Base-by-base conservation (phyloP, 1,139 yeast genomes). In the Yamadazyma dendronema region DNA sequence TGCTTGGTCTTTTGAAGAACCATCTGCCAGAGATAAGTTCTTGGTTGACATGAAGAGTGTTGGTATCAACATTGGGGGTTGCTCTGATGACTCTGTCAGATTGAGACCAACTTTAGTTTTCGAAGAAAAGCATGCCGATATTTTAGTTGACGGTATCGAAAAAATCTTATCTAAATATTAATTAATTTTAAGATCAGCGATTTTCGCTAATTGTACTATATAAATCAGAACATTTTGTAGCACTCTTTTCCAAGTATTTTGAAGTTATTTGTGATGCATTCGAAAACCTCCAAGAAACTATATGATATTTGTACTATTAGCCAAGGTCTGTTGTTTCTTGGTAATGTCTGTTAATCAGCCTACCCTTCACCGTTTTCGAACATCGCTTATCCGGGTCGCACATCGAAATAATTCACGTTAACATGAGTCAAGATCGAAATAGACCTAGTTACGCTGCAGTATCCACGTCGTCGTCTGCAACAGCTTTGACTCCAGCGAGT, bases 31-130 rank as follows among this genome's bases (percentile, higher is more conserved):
- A 66, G 77, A 79, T 50, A 56, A 64, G 36, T 64, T 82, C 40
- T 64, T 82, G 47, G 49, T 56, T 44, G 67, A 59, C 14, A 61
- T 77, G 62, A 79, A 79, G 55, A 56, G 59, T 29, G 65, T 63
- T 32, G 90, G 90, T 44, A 72, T 82, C 41, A 82, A 81, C 53
- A 75, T 81, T 44, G 90, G 90, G 48, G 89, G 88, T 17, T 82
- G 88, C 60, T 83, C 87, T 47, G 84, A 77, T 32, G 58, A 56
- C 22, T 64, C 84, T 34, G 77, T 83, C 33, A 74, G 90, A 63
- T 69, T 83, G 55, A 77, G 90, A 68, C 89, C 90, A 35, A 67
- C 84, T 16, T 69, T 83, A 52, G 75, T 81, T 23, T 82, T 83
- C 56, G 85, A 77, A 52, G 67, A 74, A 54, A 74, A 75, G 49